A percentile compares a stretch with the other conserved stretches of the same genome.
Evolutionary conservation across 2,329 filamentous ascomycete species (phyloP).

Genomic region (Ustilaginoidea virens): DNA sequence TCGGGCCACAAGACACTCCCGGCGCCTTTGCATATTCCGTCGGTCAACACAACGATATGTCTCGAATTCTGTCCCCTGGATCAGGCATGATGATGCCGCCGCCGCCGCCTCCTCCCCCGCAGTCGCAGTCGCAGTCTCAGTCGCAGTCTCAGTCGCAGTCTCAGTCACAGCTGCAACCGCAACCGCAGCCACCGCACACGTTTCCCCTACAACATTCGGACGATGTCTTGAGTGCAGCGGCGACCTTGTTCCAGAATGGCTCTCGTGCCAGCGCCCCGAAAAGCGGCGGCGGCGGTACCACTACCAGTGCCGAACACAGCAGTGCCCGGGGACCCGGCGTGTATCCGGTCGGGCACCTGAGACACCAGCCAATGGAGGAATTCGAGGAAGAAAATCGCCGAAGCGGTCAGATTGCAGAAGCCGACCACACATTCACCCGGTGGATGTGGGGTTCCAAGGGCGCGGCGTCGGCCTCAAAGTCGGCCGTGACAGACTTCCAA

Average conservation of each 20-base stretch:
- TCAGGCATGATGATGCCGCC: constrained; percentile 21
- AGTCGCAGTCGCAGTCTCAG: constrained; percentile 5
- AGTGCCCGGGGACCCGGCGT: constrained; percentile 12
- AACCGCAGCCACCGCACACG: constrained; percentile 4
- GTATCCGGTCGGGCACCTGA: constrained; percentile 24
- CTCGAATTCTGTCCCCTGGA: constrained; percentile 7
- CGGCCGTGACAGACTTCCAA: constrained; percentile 31
- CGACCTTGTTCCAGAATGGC: constrained; percentile 33
- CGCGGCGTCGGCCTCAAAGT: constrained; percentile 16
- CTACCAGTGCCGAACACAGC: constrained; percentile 10
- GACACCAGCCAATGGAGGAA: constrained; percentile 26
- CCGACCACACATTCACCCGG: constrained; percentile 23
- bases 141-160: background rate
- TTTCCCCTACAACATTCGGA: constrained; percentile 21
- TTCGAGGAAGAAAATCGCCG: constrained; percentile 24
- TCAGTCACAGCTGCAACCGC: constrained; percentile 8
- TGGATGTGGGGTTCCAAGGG: constrained; percentile 24
- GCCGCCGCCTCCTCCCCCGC: constrained; percentile 14
- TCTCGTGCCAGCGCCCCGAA: constrained; percentile 6
- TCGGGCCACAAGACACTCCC: constrained; percentile 31
- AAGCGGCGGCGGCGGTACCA: constrained; percentile 1
- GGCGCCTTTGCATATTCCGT: constrained; percentile 7
- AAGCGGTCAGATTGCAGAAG: constrained; percentile 14
- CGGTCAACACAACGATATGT: constrained; percentile 7
- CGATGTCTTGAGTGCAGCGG: constrained; percentile 42